Evolutionary conservation across 2,329 filamentous ascomycete genomes (phyloP), one percentile per base, ranked within the genome.

Genomic region (Penicillium sp.): DNA sequence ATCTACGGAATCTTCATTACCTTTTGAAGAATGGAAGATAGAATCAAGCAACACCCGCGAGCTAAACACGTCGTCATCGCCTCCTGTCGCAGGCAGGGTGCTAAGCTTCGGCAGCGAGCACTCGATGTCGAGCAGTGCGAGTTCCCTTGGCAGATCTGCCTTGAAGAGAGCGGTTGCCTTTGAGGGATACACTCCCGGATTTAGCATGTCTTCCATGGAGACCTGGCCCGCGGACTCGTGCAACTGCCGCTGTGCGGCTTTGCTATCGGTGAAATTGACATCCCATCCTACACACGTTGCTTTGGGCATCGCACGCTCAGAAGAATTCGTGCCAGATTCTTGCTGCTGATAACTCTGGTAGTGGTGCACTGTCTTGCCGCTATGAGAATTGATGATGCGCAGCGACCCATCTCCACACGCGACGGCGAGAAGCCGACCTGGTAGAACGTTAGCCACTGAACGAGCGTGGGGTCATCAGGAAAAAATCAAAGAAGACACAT

Each of bases 331-430:
- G 9, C 4, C 12, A 3, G 50, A 46, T 13, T 58, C 60, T 10
- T 56, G 56, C 8, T 44, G 48, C 37, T 62, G 53, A 31, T 62
- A 60, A 4, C 60, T 61, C 59, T 69, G 62, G 61, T 88, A 85
- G 61, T 87, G 82, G 66, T 93, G 87, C 16, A 90, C 83, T 11
- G 86, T 81, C 70, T 92, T 95, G 67, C 84, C 87, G 60, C 83
- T 91, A 67, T 93, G 89, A 18, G 89, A 73, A 52, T 87, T 87
- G 66, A 92, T 80, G 30, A 95, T 73, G 50, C 89, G 83, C 16
- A 93, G 81, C 6, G 81, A 80, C 25, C 88, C 87, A 73, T 95
- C 89, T 58, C 81, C 89, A 83, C 89, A 95, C 38, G 84, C 89
- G 12, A 93, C 82, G 12, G 89, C 89, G 46, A 96, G 78, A 35